Conservation (phyloP, 106 monocot genomes). For the Dendrobium chrysotoxum region DNA sequence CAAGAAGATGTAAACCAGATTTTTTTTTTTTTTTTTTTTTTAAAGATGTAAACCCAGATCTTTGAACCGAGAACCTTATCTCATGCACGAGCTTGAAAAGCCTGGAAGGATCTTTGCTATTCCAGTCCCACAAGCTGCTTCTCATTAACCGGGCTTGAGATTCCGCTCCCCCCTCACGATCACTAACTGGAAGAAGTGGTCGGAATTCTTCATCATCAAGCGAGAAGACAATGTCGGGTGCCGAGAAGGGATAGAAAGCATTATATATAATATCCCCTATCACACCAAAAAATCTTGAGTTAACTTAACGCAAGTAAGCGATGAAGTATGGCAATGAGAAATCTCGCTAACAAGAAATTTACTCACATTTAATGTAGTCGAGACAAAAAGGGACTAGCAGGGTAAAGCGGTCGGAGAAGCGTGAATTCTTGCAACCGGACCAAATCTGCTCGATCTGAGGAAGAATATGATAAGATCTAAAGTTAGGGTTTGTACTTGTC, state of each 20-base stretch:
- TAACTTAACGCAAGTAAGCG: background rate
- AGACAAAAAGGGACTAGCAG: conserved; percentile 88
- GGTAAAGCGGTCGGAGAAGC: conserved; percentile 62
- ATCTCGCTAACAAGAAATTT: background rate
- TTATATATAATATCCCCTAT: conserved; percentile 84
- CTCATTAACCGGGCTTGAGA: conserved; percentile 12
- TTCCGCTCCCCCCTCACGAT: conserved; percentile 17
- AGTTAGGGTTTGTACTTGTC: background rate
- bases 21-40: too few species aligned
- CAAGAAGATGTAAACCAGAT: background rate
- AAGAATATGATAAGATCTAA: background rate
- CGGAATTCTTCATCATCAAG: conserved; percentile 64
- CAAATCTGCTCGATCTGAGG: conserved; percentile 62
- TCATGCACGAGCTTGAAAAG: conserved; percentile 51
- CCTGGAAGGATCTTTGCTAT: conserved; percentile 40
- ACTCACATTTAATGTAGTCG: conserved; percentile 76
- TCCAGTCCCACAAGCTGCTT: conserved; percentile 61
- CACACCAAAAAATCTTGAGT: background rate
- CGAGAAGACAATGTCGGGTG: conserved; percentile 73
- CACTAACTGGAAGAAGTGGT: conserved; percentile 29
- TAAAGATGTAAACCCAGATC: background rate
- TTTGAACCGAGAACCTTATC: conserved; percentile 39
- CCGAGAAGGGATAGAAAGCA: conserved; percentile 39
- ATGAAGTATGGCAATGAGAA: background rate
- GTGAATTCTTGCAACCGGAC: conserved; percentile 48